A percentile compares a stretch with the other conserved stretches of the same genome.
Conservation (phyloP, 805 yeast species). For the Metschnikowia drakensbergensis region DNA sequence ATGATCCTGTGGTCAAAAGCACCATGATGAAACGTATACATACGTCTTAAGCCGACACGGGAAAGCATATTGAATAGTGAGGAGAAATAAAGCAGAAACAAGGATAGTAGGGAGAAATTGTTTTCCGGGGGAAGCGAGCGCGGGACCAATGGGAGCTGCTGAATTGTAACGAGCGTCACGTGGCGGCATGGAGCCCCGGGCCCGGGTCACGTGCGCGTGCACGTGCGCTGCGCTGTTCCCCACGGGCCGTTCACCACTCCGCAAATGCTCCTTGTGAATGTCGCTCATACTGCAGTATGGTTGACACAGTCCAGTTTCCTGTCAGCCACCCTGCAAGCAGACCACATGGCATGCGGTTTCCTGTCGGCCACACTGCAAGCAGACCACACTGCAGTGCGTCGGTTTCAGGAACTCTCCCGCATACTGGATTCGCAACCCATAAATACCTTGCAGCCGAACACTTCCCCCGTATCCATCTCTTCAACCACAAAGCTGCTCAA, state of each 20-base stretch:
- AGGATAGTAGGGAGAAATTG: conserved; percentile 1
- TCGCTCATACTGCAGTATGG: no score
- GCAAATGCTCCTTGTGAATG: no score
- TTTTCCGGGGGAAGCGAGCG: conserved; percentile 6
- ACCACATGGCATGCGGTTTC: background rate
- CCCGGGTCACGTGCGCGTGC: background rate
- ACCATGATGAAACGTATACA: conserved; percentile 5
- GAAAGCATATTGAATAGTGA: conserved; percentile 16
- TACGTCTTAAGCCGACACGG: conserved; percentile 22
- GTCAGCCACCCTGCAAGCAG: no score
- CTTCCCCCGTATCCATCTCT: background rate
- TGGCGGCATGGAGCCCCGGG: background rate
- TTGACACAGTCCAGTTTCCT: no score
- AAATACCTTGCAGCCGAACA: background rate
- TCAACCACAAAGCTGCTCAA: background rate
- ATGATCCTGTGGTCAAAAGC: background rate
- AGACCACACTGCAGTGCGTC: no score
- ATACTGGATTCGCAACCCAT: background rate
- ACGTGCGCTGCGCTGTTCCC: background rate
- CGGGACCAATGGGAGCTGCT: conserved; percentile 3
- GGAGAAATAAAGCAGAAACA: background rate
- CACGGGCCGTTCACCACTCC: no score
- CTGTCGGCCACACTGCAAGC: no score
- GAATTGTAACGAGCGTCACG: conserved; percentile 4
- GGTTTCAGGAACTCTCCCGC: background rate